phyloP scores from a whole-genome alignment of 1,284 basidiomycete genomes.

The Cryptococcus sp. region DNA sequence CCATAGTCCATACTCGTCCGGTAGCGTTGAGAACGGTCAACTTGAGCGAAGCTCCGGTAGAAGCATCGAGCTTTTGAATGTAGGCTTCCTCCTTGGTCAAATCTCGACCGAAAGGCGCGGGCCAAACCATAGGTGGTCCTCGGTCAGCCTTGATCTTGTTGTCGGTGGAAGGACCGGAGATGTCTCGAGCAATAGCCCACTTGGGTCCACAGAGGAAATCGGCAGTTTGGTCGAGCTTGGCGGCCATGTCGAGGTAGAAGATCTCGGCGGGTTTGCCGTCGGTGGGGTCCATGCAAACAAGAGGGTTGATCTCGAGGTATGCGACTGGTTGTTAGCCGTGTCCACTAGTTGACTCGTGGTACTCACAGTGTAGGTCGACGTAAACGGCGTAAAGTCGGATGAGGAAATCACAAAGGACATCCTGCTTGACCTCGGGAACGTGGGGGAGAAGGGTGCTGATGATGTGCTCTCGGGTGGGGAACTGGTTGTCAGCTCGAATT shows the following conservation, averaged over 20 bases:
- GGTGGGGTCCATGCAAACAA: constrained; percentile 85
- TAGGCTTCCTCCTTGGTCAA: constrained; percentile 97
- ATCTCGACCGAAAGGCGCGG: constrained; percentile 95
- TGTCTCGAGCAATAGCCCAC: constrained; percentile 95
- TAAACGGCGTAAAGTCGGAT: constrained; percentile 94
- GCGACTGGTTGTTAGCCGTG: constrained; percentile 56
- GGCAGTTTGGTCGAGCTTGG: constrained; percentile 95
- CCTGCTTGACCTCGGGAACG: constrained; percentile 74
- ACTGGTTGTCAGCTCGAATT: constrained; percentile 41
- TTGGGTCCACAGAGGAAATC: constrained; percentile 98
- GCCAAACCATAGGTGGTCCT: constrained; percentile 96
- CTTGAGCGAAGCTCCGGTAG: constrained; percentile 96
- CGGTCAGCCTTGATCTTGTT: constrained; percentile 73
- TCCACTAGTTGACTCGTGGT: not conserved
- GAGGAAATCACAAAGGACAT: constrained; percentile 88
- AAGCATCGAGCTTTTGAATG: constrained; percentile 95
- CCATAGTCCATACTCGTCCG: constrained; percentile 99
- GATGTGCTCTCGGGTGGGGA: constrained; percentile 76
- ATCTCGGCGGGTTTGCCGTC: constrained; percentile 71
- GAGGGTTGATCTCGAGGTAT: constrained; percentile 99
- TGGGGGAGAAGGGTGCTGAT: constrained; percentile 69
- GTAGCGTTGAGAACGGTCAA: constrained; percentile 92
- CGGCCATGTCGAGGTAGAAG: constrained; percentile 98
- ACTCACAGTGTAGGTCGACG: constrained; percentile 79
- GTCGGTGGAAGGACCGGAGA: constrained; percentile 59